Base-by-base conservation (phyloP, 176 grass and related monocot species). In the Carex pumila region DNA sequence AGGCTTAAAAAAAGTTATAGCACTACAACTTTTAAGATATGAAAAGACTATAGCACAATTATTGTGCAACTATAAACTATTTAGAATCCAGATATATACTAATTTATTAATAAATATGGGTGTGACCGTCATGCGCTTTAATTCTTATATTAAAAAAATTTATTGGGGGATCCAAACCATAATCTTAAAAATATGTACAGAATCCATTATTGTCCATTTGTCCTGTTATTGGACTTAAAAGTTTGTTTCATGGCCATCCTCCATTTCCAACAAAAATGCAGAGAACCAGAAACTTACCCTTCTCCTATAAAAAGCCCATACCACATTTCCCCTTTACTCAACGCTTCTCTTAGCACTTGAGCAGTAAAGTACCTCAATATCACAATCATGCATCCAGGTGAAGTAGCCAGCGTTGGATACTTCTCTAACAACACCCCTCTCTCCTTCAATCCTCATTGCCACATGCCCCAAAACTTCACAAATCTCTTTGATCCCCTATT, bases 331-430 rank as follows among this genome's bases (percentile, higher is more conserved):
- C 64, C 72, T 85, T 86, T 87, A 92, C 31, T 84, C 71, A 92
- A 71, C 87, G 66, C 88, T 83, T 83, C 81, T 53, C 39, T 71
- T 65, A 75, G 59, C 90, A 88, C 41, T 71, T 71, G 32, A 75
- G 65, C 90, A 88, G 52, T 50, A 34, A 54, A 56, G 9, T 19
- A 66, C 71, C 61, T 6, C 69, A 71, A 82, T 79, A 55, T 36
- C 32, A 72, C 72, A 88, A 86, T 71, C 29, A 89, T 85, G 87
- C 34, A 91, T 87, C 91, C 89, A 84, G 94, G 87, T 58, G 92
- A 92, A 56, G 76, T 97, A 68, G 92, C 89, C 9, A 97, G 90
- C 67, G 80, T 97, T 79, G 87, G 85, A 86, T 92, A 61, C 83
- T 80, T 92, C 86, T 80, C 90, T 53, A 76, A 67, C 90, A 37